Percentiles rank a stretch among this genome's conserved stretches.
phyloP scores from a whole-genome alignment of 805 yeast species.

The Saccharomycopsis olivae region DNA sequence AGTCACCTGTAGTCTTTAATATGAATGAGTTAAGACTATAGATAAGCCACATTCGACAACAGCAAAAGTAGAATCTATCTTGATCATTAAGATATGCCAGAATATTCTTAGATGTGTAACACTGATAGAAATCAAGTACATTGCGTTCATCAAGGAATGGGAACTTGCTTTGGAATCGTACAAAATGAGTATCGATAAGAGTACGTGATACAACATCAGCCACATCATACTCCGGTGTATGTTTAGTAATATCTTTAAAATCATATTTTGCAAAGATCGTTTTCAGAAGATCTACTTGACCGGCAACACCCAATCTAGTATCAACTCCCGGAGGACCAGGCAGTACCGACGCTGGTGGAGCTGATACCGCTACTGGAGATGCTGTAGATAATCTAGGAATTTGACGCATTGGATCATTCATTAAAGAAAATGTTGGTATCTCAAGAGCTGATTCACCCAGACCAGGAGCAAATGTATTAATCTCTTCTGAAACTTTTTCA shows the following conservation, averaged over 20 bases:
- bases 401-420: constrained; percentile 19
- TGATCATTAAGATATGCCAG: constrained; percentile 28
- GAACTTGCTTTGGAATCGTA: constrained; percentile 44
- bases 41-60: constrained; percentile 47
- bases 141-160: constrained; percentile 45
- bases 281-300: constrained; percentile 26
- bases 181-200: constrained; percentile 44
- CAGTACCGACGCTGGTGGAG: too few species aligned
- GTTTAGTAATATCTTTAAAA: constrained; percentile 33
- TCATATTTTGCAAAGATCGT: constrained; percentile 38
- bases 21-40: constrained; percentile 42
- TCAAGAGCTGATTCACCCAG: constrained; percentile 5
- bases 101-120: constrained; percentile 30
- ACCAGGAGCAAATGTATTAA: constrained; percentile 15
- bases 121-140: constrained; percentile 38
- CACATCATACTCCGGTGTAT: constrained; percentile 42
- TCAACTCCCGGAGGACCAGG: too few species aligned
- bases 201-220: constrained; percentile 40
- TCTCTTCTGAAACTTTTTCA: neutral
- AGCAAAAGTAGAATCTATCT: constrained; percentile 39
- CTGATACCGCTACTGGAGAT: neutral
- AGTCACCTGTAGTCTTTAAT: constrained; percentile 46
- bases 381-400: constrained; percentile 11
- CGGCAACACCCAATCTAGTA: neutral
- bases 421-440: constrained; percentile 17